Evolutionary conservation across 2,329 filamentous ascomycete species (phyloP), one percentile per base, ranked within the genome.

Genomic region (Trichophyton schoenleinii): DNA sequence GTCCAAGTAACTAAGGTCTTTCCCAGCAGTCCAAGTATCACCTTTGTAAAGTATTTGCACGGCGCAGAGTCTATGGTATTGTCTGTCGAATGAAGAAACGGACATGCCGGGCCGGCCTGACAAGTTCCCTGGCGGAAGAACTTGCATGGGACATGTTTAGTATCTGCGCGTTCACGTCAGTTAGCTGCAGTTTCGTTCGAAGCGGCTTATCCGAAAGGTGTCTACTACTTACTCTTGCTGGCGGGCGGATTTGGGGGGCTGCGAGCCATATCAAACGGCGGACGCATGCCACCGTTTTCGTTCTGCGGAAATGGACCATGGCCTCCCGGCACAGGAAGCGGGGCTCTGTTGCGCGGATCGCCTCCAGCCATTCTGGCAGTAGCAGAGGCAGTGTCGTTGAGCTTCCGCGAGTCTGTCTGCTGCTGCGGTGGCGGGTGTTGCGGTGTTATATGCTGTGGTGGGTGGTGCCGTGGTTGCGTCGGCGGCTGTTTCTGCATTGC

Each of bases 31-130:
- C 5, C 28, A 1, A 34, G 38, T 22, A 55, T 69, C 79, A 95
- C 91, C 87, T 97, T 99, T 71, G 91, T 88, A 74, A 97, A 99
- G 78, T 97, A 99, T 77, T 97, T 99, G 86, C 94, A 99, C 11
- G 84, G 84, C 66, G 95, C 85, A 64, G 88, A 91, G 73, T 96
- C 90, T 59, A 88, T 83, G 46, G 91, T 84, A 34, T 86, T 83
- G 72, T 94, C 89, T 66, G 94, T 85, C 66, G 95, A 92, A 77
- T 99, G 94, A 69, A 91, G 89, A 77, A 97, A 99, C 46, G 94
- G 94, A 78, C 94, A 99, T 66, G 91, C 90, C 73, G 88, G 89
- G 68, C 94, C 94, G 62, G 94, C 94, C 81, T 97, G 92, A 75
- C 94, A 99, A 70, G 90, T 86, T 73, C 92, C 91, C 78, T 96